A percentile compares a stretch with the other conserved stretches of the same genome.
These are phyloP conservation scores for Plasmopara muralis DNA, from an alignment of 352 stramenopile species.

Conservation along the genomic window DNA sequence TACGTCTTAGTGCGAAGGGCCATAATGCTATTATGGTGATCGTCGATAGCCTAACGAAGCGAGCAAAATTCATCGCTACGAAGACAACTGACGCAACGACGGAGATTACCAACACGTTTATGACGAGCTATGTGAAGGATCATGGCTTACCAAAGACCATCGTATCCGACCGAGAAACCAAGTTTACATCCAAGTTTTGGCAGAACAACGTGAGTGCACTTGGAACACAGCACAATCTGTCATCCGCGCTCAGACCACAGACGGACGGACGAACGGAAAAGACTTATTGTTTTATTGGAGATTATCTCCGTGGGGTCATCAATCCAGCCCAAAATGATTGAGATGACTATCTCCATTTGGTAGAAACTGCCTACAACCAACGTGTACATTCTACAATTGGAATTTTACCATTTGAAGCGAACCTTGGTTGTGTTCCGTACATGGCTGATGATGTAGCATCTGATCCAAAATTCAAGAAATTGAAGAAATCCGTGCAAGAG, in stretches of 20 bases:
- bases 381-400: too few relatives aligned
- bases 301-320: constrained; percentile 5
- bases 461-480: not conserved
- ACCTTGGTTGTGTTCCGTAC: too few relatives aligned
- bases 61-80: not conserved
- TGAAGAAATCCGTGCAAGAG: not conserved
- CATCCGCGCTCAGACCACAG: not conserved
- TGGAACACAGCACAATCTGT: constrained; percentile 1
- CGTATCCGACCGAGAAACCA: not conserved
- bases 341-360: too few relatives aligned
- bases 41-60: not conserved
- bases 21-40: not conserved
- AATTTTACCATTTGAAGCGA: too few relatives aligned
- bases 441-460: constrained; percentile 1
- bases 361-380: too few relatives aligned
- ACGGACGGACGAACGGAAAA: constrained; percentile 8
- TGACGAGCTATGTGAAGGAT: constrained; percentile 9
- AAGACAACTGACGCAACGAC: too few relatives aligned
- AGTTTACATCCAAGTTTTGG: constrained; percentile 7
- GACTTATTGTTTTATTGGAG: constrained; percentile 7
- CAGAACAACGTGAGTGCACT: not conserved
- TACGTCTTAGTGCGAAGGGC: not conserved
- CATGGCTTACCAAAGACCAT: constrained; percentile 3
- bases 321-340: too few relatives aligned
- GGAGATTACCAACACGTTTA: too few relatives aligned